These are phyloP conservation scores for Exserohilum rostratum DNA, from an alignment of 2,329 filamentous ascomycete species.

Conservation along the genomic window DNA sequence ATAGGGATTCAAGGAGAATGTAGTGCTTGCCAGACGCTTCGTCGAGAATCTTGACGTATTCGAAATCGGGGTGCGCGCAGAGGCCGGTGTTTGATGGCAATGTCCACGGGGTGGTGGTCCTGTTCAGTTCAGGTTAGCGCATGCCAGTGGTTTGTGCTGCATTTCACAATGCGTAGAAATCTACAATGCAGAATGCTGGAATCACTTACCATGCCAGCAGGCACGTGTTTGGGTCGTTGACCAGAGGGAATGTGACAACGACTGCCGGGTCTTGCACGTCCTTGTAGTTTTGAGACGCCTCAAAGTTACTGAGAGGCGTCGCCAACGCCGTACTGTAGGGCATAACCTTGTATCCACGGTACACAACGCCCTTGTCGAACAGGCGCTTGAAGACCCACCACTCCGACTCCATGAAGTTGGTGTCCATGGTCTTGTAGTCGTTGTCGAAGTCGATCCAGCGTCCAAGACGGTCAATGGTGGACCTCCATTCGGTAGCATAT, in stretches of 20 bases:
- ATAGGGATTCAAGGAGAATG: slow-evolving; percentile 79
- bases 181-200: neutral
- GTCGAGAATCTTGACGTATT: slow-evolving; percentile 86
- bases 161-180: neutral
- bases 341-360: slow-evolving; percentile 91
- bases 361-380: slow-evolving; percentile 87
- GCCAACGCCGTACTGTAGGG: slow-evolving; percentile 91
- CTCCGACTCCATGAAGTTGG: slow-evolving; percentile 91
- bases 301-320: slow-evolving; percentile 90
- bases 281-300: slow-evolving; percentile 93
- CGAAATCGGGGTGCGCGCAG: slow-evolving; percentile 79
- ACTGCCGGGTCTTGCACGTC: slow-evolving; percentile 90
- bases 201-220: slow-evolving; percentile 72
- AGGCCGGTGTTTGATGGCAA: slow-evolving; percentile 80
- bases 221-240: slow-evolving; percentile 75
- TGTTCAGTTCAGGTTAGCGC: slow-evolving; percentile 15
- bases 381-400: slow-evolving; percentile 98
- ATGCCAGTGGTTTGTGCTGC: neutral
- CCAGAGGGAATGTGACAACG: slow-evolving; percentile 83
- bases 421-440: slow-evolving; percentile 97
- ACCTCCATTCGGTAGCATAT: slow-evolving; percentile 84
- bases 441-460: slow-evolving; percentile 99
- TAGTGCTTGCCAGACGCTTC: slow-evolving; percentile 83
- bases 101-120: slow-evolving; percentile 86
- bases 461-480: slow-evolving; percentile 84